phyloP scores from a whole-genome alignment of 2,329 filamentous ascomycete species.

The Tolypocladium guangdongense region DNA sequence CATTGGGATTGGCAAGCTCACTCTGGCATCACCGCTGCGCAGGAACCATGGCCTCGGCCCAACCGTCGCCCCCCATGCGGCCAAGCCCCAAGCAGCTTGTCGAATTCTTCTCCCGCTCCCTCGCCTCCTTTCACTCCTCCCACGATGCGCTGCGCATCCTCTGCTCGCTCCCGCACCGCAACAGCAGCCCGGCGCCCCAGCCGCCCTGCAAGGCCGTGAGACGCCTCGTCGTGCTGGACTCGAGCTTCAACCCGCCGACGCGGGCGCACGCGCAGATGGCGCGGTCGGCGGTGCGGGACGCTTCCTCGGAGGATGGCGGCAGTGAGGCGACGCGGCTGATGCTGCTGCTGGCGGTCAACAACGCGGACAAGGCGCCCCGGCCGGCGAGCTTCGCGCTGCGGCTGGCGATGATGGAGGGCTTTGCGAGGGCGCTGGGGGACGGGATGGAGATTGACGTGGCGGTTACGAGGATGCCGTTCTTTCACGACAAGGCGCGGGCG shows the following conservation, averaged over 20 bases:
- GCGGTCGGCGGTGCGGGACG: slow-evolving; percentile 29
- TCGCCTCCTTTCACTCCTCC: slow-evolving; percentile 33
- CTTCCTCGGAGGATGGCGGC: slow-evolving; percentile 6
- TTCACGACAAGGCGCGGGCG: slow-evolving; percentile 57
- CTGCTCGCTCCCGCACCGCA: slow-evolving; percentile 24
- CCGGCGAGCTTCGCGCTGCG: slow-evolving; percentile 59
- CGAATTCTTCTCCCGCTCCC: slow-evolving; percentile 31
- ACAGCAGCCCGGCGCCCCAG: slow-evolving; percentile 7
- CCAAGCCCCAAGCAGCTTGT: slow-evolving; percentile 18
- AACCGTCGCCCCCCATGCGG: slow-evolving; percentile 7
- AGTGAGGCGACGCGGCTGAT: slow-evolving; percentile 31
- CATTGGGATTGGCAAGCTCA: not conserved
- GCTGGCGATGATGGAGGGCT: slow-evolving; percentile 59
- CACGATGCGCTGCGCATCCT: slow-evolving; percentile 32
- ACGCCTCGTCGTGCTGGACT: slow-evolving; percentile 49
- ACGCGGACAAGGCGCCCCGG: slow-evolving; percentile 55
- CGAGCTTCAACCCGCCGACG: slow-evolving; percentile 59
- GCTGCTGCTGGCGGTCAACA: slow-evolving; percentile 50
- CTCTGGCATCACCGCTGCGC: not conserved
- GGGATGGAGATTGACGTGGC: slow-evolving; percentile 48
- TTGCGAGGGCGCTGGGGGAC: slow-evolving; percentile 42
- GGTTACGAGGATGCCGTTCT: slow-evolving; percentile 62
- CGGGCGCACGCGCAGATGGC: slow-evolving; percentile 49
- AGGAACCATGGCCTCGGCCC: not conserved
- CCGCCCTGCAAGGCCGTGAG: slow-evolving; percentile 9